Percentiles rank a stretch among this genome's conserved stretches.
phyloP scores from a whole-genome alignment of 345 rosid genomes.

The Dimocarpus longan region DNA sequence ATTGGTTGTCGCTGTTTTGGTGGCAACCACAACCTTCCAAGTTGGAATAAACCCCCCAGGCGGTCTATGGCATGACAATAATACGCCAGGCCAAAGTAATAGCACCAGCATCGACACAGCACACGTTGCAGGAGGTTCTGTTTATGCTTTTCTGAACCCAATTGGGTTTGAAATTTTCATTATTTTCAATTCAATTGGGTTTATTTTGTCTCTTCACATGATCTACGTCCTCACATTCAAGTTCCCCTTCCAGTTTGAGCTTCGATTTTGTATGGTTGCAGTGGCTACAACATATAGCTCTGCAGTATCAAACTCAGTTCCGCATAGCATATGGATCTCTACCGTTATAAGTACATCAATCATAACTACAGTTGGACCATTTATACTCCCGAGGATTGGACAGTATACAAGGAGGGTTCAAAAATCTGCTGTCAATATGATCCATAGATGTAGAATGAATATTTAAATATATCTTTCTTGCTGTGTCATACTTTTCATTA shows the following conservation, averaged over 20 bases:
- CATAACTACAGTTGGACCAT: constrained; percentile 23
- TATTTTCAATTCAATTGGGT: constrained; percentile 55
- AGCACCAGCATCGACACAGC: constrained; percentile 19
- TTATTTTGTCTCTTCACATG: constrained; percentile 44
- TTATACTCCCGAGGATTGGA: background rate
- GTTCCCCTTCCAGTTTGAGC: constrained; percentile 55
- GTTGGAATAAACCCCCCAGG: constrained; percentile 59
- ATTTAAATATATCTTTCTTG: background rate
- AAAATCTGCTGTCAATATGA: background rate
- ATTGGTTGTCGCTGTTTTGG: constrained; percentile 50
- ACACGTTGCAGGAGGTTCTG: constrained; percentile 42
- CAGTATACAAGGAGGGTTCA: background rate
- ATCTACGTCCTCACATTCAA: constrained; percentile 42
- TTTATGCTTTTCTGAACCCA: constrained; percentile 32
- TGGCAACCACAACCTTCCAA: constrained; percentile 56
- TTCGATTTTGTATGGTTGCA: constrained; percentile 45
- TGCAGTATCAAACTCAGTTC: constrained; percentile 35
- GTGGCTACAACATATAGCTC: constrained; percentile 39
- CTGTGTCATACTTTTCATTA: no score
- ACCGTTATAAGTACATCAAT: constrained; percentile 30
- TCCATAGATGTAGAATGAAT: background rate
- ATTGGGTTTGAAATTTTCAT: constrained; percentile 34
- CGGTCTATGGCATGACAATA: constrained; percentile 55
- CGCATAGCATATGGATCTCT: constrained; percentile 23
- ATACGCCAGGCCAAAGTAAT: constrained; percentile 13